Base-by-base conservation (phyloP, 176 grass and related monocot genomes). In the Paspalum vaginatum region DNA sequence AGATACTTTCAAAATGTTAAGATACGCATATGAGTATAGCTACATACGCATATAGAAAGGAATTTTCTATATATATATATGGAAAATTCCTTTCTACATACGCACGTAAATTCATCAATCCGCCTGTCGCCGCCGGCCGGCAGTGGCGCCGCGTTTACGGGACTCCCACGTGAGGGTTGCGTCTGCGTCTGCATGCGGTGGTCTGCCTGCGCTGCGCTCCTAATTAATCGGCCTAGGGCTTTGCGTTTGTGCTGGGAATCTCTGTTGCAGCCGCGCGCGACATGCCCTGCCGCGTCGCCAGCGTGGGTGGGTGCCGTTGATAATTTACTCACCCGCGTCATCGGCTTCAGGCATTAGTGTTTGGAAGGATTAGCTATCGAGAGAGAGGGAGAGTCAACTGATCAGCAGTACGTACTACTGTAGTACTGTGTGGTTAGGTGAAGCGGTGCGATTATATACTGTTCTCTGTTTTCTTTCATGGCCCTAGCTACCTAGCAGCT, bases 241-340 rank as follows among this genome's bases (percentile, higher is more conserved):
- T 80, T 81, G 76, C 44, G 76, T 69, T 81, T 84, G 87, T 84
- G 81, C 75, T 67, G 53, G 69, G 81, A 88, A 88, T 84, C 82
- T 88, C 75, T 79, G 81, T 85, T 64, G 69, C 69, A 21, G 48
- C 66, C 32, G 32, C 32, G 32, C 1, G 70, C 43, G 41, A 61
- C 56, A 77, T 82, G 69, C 72, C 65, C 48, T 49, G 38, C 66
- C 46, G 17, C 37, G 32, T 26, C 39, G 25, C 79, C 64, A 9
- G 41, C n/a, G 41, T 40, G 38, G 16, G 41, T 40, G 38, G 16
- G n/a, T 16, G 49, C 77, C 48, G 50, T 57, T 69, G 63, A 22
- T 77, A 59, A 26, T n/a, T n/a, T 61, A 39, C 6, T 73, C 58
- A 20, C 53, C 60, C 43, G 50, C 27, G 37, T 26, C 79, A 57